Evolutionary conservation across 257 asterid species (phyloP), one percentile per base, ranked within the genome.

Genomic region (Przewalskia tangutica): DNA sequence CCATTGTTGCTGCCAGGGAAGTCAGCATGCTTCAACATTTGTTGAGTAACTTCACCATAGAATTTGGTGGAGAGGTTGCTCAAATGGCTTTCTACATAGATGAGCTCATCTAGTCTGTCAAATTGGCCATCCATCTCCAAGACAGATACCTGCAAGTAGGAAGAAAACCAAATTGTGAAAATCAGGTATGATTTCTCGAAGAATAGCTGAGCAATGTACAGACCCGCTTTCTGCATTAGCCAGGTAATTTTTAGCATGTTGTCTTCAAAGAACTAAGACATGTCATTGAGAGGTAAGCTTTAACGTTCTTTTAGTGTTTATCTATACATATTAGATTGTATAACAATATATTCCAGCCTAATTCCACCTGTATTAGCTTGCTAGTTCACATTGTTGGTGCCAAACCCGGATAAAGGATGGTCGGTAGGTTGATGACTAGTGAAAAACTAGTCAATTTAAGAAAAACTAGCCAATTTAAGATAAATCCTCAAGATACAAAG

Each of bases 1-100:
- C 99, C 98, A 40, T 96, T 96, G 92, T 90, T 96, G 94, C 98
- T 96, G 6, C 99, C 99, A 0, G 99, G 99, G 89, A 95, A 95
- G 75, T 95, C 98, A 0, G 99, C 81, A 51, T 91, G 98, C 88
- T 95, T 95, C 91, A 95, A 76, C 98, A 96, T 94, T 88, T 96
- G 99, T 82, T 96, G 98, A 4, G 99, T 96, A 7, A 96, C 92
- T 77, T 96, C 98, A 16, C 99, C 98, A n/a, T 96, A 96, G 91
- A 96, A 96, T 85, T 96, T 96, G 58, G 90, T 86, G 5, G 99
- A 96, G 59, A 94, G 89, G 95, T 89, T 94, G 93, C 99, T 96
- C 84, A 96, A 84, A 83, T 96, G 97, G 92, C 99, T 96, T 70
- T 96, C 99, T 0, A 96, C 97, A 36, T 96, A 96, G 27, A 96